phyloP scores from a whole-genome alignment of 2,329 filamentous ascomycete species.

The Ophiostoma sp. region DNA sequence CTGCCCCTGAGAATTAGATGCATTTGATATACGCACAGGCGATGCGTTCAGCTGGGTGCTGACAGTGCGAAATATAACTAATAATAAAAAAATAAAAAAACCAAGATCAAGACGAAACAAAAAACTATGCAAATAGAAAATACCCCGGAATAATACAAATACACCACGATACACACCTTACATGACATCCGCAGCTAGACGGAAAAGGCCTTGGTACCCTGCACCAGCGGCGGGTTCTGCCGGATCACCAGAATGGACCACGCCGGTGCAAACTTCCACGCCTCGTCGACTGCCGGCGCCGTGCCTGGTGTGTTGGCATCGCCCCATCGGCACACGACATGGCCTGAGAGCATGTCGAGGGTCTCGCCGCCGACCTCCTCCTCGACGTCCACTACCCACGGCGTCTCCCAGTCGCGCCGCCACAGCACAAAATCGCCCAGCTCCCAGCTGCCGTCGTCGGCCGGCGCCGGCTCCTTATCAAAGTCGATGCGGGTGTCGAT shows the following conservation, averaged over 20 bases:
- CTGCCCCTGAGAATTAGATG: too few species aligned
- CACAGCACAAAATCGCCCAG: conserved; percentile 69
- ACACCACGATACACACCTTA: too few species aligned
- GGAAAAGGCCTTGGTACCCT: conserved; percentile 66
- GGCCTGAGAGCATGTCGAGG: conserved; percentile 48
- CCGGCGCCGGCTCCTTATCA: conserved; percentile 39
- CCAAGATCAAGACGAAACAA: neutral
- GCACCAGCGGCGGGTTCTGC: conserved; percentile 69
- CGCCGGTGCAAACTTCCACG: conserved; percentile 65
- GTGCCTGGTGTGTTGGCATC: conserved; percentile 67
- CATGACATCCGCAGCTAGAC: conserved; percentile 33
- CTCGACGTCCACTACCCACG: conserved; percentile 69
- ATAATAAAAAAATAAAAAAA: too few species aligned
- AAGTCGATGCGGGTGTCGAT: conserved; percentile 61
- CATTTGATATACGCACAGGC: too few species aligned
- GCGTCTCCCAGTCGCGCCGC: conserved; percentile 70
- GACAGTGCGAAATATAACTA: too few species aligned
- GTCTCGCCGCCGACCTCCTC: conserved; percentile 44
- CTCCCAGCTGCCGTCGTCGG: conserved; percentile 50
- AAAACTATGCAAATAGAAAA: conserved; percentile 5
- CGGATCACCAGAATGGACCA: conserved; percentile 74
- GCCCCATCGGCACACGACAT: conserved; percentile 76
- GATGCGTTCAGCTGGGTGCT: too few species aligned
- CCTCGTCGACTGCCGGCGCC: conserved; percentile 81
- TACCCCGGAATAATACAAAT: neutral